Base-by-base conservation (phyloP, 164 flowering plant genomes). In the Aristolochia californica region DNA sequence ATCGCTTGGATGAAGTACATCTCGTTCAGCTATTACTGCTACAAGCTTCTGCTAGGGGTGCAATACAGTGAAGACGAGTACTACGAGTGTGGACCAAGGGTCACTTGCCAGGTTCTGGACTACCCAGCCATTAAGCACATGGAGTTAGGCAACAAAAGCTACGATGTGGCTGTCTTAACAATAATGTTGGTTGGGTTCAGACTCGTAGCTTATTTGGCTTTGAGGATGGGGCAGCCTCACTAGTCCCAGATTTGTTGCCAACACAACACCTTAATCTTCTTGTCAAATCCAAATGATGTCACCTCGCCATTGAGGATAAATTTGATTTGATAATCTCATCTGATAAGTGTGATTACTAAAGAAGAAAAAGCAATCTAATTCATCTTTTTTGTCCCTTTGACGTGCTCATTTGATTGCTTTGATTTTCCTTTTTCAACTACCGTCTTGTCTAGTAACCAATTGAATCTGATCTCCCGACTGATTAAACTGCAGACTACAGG, bases 1-100 rank as follows among this genome's bases (percentile, higher is more conserved):
- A 81, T 91, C 1, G 77, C 75, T 22, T 91, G 98, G 98, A 38
- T 84, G 71, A 91, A 86, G 74, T 88, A 91, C 65, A 52, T 82
- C 12, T 84, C 91, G 5, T 83, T 85, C 48, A 84, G 90, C 34
- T 84, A 85, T 60, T 88, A 91, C 59, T 85, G 96, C 56, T 91
- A 84, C 64, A 83, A 84, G 80, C 90, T 91, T 50, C 79, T 91
- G 1, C 70, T 91, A 1, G 94, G 83, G 23, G 90, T 81, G 0
- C 98, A 91, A 55, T 88, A 81, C 73, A 52, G 72, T 0, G 73
- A 49, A 0, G 38, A 72, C 44, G 91, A 88, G 63, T 66, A 70
- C 15, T 88, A 84, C 68, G 77, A 70, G 4, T 88, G 96, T 73
- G 91, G 83, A 2, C 0, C n/a, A 0, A 76, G 77, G 30, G 12